phyloP scores from a whole-genome alignment of 164 flowering plant species.

The Pachysandra terminalis region DNA sequence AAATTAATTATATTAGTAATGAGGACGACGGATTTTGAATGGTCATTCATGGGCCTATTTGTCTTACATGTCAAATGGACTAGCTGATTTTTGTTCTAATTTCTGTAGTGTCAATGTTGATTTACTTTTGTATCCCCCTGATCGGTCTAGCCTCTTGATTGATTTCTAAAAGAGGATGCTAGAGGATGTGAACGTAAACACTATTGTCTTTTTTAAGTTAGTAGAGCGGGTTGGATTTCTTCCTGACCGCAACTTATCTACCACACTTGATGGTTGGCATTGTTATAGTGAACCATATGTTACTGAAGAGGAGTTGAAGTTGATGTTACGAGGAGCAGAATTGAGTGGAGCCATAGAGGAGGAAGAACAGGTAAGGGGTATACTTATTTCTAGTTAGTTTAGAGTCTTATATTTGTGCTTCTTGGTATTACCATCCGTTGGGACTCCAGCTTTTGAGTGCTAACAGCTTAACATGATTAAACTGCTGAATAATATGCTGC shows the following conservation, averaged over 20 bases:
- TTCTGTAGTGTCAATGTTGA: too few relatives aligned
- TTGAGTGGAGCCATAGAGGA: constrained; percentile 97
- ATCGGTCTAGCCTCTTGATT: too few relatives aligned
- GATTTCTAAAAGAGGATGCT: too few relatives aligned
- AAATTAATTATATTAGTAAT: not conserved
- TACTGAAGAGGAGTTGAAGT: constrained; percentile 95
- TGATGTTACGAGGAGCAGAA: constrained; percentile 96
- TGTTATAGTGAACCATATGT: constrained; percentile 86
- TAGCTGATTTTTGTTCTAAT: too few relatives aligned
- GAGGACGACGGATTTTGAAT: not conserved
- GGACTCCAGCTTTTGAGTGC: not conserved
- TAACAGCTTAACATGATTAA: not conserved
- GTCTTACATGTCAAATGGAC: too few relatives aligned
- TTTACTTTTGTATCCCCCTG: too few relatives aligned
- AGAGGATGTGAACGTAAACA: too few relatives aligned
- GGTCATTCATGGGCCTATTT: not conserved
- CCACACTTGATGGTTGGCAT: constrained; percentile 6
- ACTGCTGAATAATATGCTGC: not conserved
- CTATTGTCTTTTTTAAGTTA: too few relatives aligned
- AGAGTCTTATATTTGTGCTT: not conserved
- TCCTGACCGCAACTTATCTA: constrained; percentile 2
- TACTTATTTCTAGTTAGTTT: constrained; percentile 1
- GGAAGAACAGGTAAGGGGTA: constrained; percentile 82
- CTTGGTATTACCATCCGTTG: not conserved
- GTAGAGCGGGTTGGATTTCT: too few relatives aligned